Base-by-base conservation (phyloP, 441 rosid species). In the Adansonia grandidieri region DNA sequence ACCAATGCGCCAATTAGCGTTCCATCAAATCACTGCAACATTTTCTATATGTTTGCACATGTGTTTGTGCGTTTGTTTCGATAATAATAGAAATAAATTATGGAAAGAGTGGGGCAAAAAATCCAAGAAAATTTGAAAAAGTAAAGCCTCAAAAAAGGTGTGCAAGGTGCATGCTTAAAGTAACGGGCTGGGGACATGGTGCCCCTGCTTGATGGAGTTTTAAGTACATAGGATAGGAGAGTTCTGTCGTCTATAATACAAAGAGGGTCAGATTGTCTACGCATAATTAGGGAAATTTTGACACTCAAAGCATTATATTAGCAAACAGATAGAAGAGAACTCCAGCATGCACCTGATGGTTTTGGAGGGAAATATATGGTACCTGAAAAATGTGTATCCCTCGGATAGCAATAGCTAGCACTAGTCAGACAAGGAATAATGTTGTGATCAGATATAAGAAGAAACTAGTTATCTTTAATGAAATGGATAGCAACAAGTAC, bases 251-350 rank as follows among this genome's bases (percentile, higher is more conserved):
- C 79, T 81, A 67, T 81, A 76, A 11, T 17, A 67, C 75, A 76
- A 77, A 56, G n/a, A 17, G 82, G 81, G 74, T 80, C 83, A 78
- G 58, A 42, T 73, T 85, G 88, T 82, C 89, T 62, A 86, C 91
- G 76, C 86, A 77, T 85, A 72, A 78, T 77, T 84, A 70, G 77
- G 65, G 73, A 78, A 56, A 71, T 69, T 68, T 77, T 3, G 53
- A 47, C 65, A 61, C 70, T 75, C 61, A 53, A 73, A 48, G 9
- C 70, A 20, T 6, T 24, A 51, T 66, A 64, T 40, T 58, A 32
- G 28, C 8, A 57, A 5, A 57, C 58, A 11, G 24, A 6, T 5
- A 28, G 22, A 44, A 37, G 37, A 44, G 37, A 32, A 6, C 9
- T 14, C 24, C 62, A n/a, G 17, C 13, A 15, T 50, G 69, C 13